Evolutionary conservation across 106 monocot genomes (phyloP), one percentile per base, ranked within the genome.

Genomic region (Dendrobium officinale): DNA sequence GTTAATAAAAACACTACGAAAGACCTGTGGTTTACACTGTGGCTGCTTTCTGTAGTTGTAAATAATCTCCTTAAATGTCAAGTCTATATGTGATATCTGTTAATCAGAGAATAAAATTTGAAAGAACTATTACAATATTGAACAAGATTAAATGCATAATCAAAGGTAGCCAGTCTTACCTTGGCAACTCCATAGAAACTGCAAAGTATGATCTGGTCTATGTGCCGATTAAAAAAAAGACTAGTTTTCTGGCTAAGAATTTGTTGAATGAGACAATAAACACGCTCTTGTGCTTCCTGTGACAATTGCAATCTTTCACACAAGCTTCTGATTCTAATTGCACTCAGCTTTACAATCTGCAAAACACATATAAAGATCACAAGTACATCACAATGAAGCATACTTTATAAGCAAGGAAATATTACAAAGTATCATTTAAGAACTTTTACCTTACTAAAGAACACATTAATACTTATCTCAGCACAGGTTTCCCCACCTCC

Each of bases 11-110:
- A 98, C 94, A 77, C 94, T 94, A 19, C 94, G 98, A 77, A 98
- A 98, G 78, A 95, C 94, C 59, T 98, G 98, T 56, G 94, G 85
- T 80, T 94, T 95, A 78, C 97, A 98, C 33, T 98, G 98, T 37
- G 92, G 88, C 84, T 92, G 92, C 68, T 92, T 98, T 85, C 92
- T 90, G 51, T 98, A 98, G 80, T 81, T 87, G 64, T 89, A 92
- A 75, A 98, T 98, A 54, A 98, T 98, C 85, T 94, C 94, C 91
- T 95, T 98, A 75, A 98, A 98, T 10, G 98, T 89, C 75, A 95
- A 74, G 73, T 70, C 87, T 77, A 94, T 55, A 27, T 92, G 89
- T 76, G 92, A 94, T 43, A 98, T 95, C 94, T 98, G 88, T 43
- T 13, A 64, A 37, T 33, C 81, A 56, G 33, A 56, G 24, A 49